These are phyloP conservation scores for Fulvia fulva DNA, from an alignment of 2,329 filamentous ascomycete species.

Conservation along the genomic window DNA sequence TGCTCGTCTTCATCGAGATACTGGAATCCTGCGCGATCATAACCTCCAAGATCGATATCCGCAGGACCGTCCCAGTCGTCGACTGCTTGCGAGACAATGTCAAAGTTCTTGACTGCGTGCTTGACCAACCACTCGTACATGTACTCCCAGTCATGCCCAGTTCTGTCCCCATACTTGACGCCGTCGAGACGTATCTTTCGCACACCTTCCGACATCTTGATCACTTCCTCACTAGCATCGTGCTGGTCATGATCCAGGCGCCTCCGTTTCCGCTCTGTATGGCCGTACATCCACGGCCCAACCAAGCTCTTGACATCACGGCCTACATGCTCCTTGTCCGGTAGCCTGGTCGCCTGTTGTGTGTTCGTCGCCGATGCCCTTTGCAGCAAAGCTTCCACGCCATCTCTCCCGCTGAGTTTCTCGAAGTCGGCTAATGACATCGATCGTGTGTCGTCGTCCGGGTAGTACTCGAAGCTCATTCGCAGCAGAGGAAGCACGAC, in stretches of 20 bases:
- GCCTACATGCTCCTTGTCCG: conserved; percentile 36
- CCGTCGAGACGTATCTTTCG: conserved; percentile 28
- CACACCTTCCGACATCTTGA: conserved; percentile 11
- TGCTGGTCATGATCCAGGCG: conserved; percentile 19
- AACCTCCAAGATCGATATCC: conserved; percentile 64
- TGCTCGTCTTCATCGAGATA: conserved; percentile 60
- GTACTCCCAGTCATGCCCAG: conserved; percentile 63
- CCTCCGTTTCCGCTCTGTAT: conserved; percentile 54
- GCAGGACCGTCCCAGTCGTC: conserved; percentile 70
- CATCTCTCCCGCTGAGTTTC: conserved; percentile 54
- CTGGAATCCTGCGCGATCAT: conserved; percentile 45
- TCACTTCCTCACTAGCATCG: conserved; percentile 1
- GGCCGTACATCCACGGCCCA: conserved; percentile 69
- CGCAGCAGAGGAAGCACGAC: conserved; percentile 65
- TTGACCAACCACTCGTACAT: conserved; percentile 64
- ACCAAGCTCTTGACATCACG: conserved; percentile 66
- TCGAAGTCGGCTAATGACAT: conserved; percentile 65
- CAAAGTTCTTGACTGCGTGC: conserved; percentile 59
- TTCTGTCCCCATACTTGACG: conserved; percentile 30
- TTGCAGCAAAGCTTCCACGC: conserved; percentile 59
- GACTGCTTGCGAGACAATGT: conserved; percentile 58
- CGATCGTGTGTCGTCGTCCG: conserved; percentile 48
- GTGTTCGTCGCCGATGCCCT: conserved; percentile 44
- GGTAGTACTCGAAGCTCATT: conserved; percentile 67
- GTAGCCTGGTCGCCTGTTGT: neutral